Evolutionary conservation across 1,139 yeast genomes (phyloP), one percentile per base, ranked within the genome.

Genomic region (Williopsis jadinii): DNA sequence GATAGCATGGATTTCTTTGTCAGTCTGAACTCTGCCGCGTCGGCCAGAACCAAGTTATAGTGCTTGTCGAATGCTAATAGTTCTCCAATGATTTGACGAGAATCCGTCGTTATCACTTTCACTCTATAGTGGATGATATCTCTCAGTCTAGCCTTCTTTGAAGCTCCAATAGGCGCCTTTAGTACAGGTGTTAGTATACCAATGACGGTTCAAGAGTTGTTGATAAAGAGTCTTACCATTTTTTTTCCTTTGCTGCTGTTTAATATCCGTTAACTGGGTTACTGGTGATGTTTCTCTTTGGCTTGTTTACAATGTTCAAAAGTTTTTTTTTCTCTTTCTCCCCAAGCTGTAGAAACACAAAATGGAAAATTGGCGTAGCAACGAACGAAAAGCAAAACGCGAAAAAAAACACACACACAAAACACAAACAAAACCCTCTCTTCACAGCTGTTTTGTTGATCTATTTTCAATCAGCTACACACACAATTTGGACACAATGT

Each of bases 31-130:
- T 92, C 98, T 54, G 85, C 90, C 36, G 95, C 77, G 50, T 90
- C 95, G 12, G 85, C 74, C 34, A 92, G 66, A 12, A 92, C 96
- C 35, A 92, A 61, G 60, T 92, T 92, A 81, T 90, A 81, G 60
- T 83, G 85, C 59, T 82, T 82, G 62, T 92, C 97, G 59, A 87
- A 92, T 4, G 97, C 92, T 49, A 90, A 64, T 41, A 92, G 70
- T 46, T 82, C 80, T 2, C 98, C 98, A 10, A 81, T 69, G 51
- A 84, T 77, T 40, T 77, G 80, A 38, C 95, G 71, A 11, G 84
- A 80, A 62, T 90, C 97, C 24, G 77, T 62, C 2, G 94, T 76
- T 32, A 81, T 71, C 29, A 88, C 83, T 44, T 83, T 74, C 41
- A 92, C 76, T 47, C 88, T 71, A 64, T 78, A 84, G 55, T 85